Evolutionary conservation across 2,329 filamentous ascomycete species (phyloP), one percentile per base, ranked within the genome.

Genomic region (Aspergillus flavus): DNA sequence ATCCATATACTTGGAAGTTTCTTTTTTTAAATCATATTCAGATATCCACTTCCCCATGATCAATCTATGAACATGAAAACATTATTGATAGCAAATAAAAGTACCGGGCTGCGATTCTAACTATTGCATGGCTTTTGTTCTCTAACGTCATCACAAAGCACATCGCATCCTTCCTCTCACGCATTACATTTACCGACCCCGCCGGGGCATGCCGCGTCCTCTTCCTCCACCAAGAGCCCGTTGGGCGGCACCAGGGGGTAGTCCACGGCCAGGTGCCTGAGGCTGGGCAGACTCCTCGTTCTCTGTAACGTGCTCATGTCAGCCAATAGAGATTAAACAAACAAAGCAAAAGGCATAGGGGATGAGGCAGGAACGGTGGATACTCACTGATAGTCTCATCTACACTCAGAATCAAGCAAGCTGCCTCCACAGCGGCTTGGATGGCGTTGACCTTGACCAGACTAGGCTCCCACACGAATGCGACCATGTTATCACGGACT

Each of bases 391-490:
- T 98, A 39, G 95, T 99, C 87, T 99, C 95, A 76, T 99, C 95
- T 61, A 99, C 95, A 72, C 93, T 91, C 73, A 99, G 82, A 70
- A 99, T 98, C 82, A 99, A 82, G 82, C 95, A 99, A 71, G 91
- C 91, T 26, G 95, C 95, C 82, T 99, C 95, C 36, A 94, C 94
- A 58, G 95, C 95, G 23, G 95, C 94, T 83, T 97, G 93, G 68
- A 99, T 91, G 70, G 95, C 95, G 79, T 99, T 99, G 79, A 96
- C 86, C 88, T 99, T 99, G 76, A 99, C 92, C 68, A 98, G 84
- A 55, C 92, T 91, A 6, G 95, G 95, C 82, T 99, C 95, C 95
- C 95, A 99, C 48, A 99, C 95, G 78, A 98, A 99, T 61, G 87
- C 89, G 77, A 92, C 91, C 86, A 98, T 90, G 85, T 98, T 98